Conservation (phyloP, 1,284 basidiomycete species). For the Ceratobasidium theobromae region DNA sequence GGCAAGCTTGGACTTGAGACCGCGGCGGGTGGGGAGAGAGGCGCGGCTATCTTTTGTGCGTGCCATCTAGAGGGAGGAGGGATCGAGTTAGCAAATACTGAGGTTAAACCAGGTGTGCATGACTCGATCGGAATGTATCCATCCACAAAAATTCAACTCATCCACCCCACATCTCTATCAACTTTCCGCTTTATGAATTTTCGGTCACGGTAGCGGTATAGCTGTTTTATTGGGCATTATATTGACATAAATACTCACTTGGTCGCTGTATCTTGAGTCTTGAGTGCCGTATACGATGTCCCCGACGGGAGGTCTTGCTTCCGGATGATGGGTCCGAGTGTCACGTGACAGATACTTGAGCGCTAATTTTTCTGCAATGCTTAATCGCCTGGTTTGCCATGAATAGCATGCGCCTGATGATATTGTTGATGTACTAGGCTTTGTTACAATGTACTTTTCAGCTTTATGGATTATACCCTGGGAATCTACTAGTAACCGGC, state of each 20-base stretch:
- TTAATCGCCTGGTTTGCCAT: too few relatives aligned
- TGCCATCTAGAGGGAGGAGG: too few relatives aligned
- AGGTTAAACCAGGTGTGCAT: too few relatives aligned
- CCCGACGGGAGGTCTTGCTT: slow-evolving; percentile 17
- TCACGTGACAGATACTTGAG: background rate
- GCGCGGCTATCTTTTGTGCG: slow-evolving; percentile 30
- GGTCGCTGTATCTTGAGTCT: slow-evolving; percentile 30
- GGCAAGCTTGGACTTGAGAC: slow-evolving; percentile 69
- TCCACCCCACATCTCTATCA: background rate
- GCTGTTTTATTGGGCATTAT: background rate
- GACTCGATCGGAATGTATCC: too few relatives aligned
- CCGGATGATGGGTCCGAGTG: slow-evolving; percentile 8
- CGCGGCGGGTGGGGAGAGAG: slow-evolving; percentile 41
- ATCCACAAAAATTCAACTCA: slow-evolving; percentile 20
- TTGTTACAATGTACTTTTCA: too few relatives aligned
- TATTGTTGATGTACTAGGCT: too few relatives aligned
- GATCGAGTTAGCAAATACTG: too few relatives aligned
- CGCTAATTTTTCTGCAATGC: too few relatives aligned
- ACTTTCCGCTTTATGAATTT: background rate
- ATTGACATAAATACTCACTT: slow-evolving; percentile 23
- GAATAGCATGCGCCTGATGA: too few relatives aligned
- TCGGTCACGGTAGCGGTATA: background rate
- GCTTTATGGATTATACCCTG: too few relatives aligned
- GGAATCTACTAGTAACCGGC: too few relatives aligned
- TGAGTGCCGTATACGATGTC: slow-evolving; percentile 28